Percentiles rank a stretch among this genome's conserved stretches.
Conservation (phyloP, 2,329 filamentous ascomycete species). For the Fusarium globosum region DNA sequence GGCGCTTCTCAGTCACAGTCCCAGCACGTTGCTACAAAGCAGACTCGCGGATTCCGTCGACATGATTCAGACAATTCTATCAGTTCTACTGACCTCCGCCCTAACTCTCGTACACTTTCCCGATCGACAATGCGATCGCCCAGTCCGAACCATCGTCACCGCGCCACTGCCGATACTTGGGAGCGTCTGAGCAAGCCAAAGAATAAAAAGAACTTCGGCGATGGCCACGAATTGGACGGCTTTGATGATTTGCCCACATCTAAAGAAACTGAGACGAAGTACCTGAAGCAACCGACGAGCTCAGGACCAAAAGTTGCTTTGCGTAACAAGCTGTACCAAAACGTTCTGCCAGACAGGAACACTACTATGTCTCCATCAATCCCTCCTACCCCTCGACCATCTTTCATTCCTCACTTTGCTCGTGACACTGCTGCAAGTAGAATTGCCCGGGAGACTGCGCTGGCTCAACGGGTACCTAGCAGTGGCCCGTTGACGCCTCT, state of each 20-base stretch:
- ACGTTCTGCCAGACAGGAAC: constrained; percentile 64
- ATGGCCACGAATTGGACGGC: constrained; percentile 89
- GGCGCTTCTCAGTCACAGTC: constrained; percentile 79
- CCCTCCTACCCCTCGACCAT: constrained; percentile 65
- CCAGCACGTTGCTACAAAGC: constrained; percentile 81
- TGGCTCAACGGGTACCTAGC: constrained; percentile 69
- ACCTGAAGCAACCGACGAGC: constrained; percentile 80
- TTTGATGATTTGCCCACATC: constrained; percentile 97
- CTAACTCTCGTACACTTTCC: constrained; percentile 67
- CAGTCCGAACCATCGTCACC: constrained; percentile 63
- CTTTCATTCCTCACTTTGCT: constrained; percentile 70
- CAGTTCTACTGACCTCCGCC: constrained; percentile 67
- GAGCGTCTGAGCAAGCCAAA: constrained; percentile 79
- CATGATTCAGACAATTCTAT: constrained; percentile 81
- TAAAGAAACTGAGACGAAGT: constrained; percentile 81
- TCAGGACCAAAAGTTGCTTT: constrained; percentile 73
- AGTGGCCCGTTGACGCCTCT: constrained; percentile 65
- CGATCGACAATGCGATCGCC: constrained; percentile 69
- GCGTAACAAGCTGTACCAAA: constrained; percentile 68
- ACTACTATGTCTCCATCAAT: constrained; percentile 64
- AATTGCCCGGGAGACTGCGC: constrained; percentile 70
- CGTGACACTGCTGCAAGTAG: constrained; percentile 74
- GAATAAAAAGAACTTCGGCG: constrained; percentile 74
- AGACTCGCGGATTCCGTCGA: constrained; percentile 76
- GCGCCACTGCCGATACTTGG: constrained; percentile 62